Evolutionary conservation across 495 filamentous ascomycete species (phyloP).

Genomic region (Rostrohypoxylon terebratum): DNA sequence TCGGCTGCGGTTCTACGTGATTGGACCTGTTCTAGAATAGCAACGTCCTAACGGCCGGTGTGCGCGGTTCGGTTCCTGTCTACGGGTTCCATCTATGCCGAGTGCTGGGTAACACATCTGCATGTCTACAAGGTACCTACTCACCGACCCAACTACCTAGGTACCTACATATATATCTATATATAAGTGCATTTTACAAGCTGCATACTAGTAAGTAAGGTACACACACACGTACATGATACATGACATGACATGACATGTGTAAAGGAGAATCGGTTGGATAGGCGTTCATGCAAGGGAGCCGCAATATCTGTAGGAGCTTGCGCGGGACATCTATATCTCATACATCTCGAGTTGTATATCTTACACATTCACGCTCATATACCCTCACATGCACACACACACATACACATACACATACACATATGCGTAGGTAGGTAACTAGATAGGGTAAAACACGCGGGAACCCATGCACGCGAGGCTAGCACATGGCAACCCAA

Average conservation of each 20-base stretch:
- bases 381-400: not conserved
- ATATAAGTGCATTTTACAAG: too few species aligned
- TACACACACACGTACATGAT: too few species aligned
- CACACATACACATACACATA: not conserved
- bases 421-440: not conserved
- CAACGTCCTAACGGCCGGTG: not conserved
- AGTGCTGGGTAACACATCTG: not conserved
- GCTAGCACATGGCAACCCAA: conserved; percentile 3
- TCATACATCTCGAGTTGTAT: not conserved
- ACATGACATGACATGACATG: too few species aligned
- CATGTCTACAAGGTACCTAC: not conserved
- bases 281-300: conserved; percentile 22
- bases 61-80: not conserved
- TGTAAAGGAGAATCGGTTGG: not conserved
- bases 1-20: conserved; percentile 7
- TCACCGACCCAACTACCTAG: too few species aligned
- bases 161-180: too few species aligned
- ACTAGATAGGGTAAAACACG: not conserved
- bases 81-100: not conserved
- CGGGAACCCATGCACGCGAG: not conserved
- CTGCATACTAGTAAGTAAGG: too few species aligned
- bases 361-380: not conserved
- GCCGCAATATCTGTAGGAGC: conserved; percentile 14
- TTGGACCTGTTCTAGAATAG: not conserved
- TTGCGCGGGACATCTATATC: not conserved